Percentiles rank a stretch among this genome's conserved stretches.
Evolutionary conservation across 257 asterid species (phyloP).

Genomic region (Leptodermis oblonga): DNA sequence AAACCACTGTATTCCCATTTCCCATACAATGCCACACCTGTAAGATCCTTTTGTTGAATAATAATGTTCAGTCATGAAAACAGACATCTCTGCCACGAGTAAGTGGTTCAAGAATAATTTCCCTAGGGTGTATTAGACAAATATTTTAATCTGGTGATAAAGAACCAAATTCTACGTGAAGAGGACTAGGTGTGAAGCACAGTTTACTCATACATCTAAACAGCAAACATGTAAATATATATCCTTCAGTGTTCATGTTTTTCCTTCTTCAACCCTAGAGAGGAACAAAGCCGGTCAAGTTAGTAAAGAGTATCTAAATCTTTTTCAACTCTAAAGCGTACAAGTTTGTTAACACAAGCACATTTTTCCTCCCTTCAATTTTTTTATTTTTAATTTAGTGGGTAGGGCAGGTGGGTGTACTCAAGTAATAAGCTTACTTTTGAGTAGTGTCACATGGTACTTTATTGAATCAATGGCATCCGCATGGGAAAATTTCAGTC

Average conservation of each 20-base stretch:
- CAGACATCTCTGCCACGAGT: not conserved
- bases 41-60: not conserved
- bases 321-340: not conserved
- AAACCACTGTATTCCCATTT: not conserved
- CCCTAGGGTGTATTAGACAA: not conserved
- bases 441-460: slow-evolving; percentile 68
- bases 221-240: too few species aligned
- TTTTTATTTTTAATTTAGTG: slow-evolving; percentile 18
- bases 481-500: slow-evolving; percentile 47
- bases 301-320: not conserved
- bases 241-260: not conserved
- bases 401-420: slow-evolving; percentile 48
- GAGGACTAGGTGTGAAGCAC: not conserved
- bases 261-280: not conserved
- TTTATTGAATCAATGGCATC: slow-evolving; percentile 54
- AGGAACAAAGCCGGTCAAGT: not conserved
- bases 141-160: not conserved
- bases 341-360: slow-evolving; percentile 1
- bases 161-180: not conserved
- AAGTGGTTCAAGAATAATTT: not conserved
- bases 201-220: not conserved
- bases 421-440: slow-evolving; percentile 70
- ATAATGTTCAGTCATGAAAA: not conserved
- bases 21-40: not conserved
- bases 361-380: slow-evolving; percentile 24